A percentile compares a stretch with the other conserved stretches of the same genome.
Conservation (phyloP, 371 early-diverging fungal species). For the Gilbertella persicaria region DNA sequence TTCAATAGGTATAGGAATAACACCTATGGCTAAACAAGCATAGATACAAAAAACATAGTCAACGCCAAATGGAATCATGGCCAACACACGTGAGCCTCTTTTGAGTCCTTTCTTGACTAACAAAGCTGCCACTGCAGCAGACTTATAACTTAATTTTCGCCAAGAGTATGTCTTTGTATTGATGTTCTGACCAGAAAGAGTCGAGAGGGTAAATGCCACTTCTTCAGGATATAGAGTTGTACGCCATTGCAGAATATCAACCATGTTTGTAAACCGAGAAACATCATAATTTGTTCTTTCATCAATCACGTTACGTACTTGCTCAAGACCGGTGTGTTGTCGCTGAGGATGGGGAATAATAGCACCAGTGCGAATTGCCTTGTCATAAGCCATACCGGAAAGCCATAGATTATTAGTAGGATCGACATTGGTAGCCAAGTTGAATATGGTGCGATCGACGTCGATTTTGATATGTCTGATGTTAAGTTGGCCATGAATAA, state of each 20-base stretch:
- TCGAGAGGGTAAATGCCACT: slow-evolving; percentile 46
- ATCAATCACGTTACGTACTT: slow-evolving; percentile 55
- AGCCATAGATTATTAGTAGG: slow-evolving; percentile 36
- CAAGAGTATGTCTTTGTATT: slow-evolving; percentile 68
- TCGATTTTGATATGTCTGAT: slow-evolving; percentile 46
- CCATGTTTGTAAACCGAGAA: slow-evolving; percentile 55
- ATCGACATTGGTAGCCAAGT: slow-evolving; percentile 49
- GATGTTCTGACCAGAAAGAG: slow-evolving; percentile 21
- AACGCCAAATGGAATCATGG: slow-evolving; percentile 71
- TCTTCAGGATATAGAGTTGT: slow-evolving; percentile 61
- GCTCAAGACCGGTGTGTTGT: slow-evolving; percentile 72
- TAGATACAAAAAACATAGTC: slow-evolving; percentile 78
- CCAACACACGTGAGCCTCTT: slow-evolving; percentile 62
- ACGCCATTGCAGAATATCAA: slow-evolving; percentile 69
- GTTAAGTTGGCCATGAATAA: slow-evolving; percentile 57
- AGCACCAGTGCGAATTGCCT: slow-evolving; percentile 20
- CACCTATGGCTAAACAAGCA: slow-evolving; percentile 79
- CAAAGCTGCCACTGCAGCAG: slow-evolving; percentile 65
- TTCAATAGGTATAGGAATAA: slow-evolving; percentile 73
- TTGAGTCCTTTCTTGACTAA: slow-evolving; percentile 60
- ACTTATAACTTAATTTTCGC: slow-evolving; percentile 69
- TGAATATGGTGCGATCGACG: slow-evolving; percentile 52
- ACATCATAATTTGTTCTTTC: slow-evolving; percentile 64
- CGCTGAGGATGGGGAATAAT: slow-evolving; percentile 47
- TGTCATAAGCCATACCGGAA: slow-evolving; percentile 19